Base-by-base conservation (phyloP, 208 protist species). In the Naegleria lovaniensis region DNA sequence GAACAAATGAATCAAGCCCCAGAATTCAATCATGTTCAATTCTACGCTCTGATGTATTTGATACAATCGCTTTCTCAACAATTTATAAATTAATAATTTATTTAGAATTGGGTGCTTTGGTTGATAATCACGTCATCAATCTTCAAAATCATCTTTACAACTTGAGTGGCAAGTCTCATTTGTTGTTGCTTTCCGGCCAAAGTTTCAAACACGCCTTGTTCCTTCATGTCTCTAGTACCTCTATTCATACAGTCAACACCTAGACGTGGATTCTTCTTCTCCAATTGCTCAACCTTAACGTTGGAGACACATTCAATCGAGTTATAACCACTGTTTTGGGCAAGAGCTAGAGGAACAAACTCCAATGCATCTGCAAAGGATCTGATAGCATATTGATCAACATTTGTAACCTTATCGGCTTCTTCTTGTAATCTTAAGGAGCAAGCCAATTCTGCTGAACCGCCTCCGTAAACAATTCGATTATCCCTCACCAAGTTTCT, bases 81-180 rank as follows among this genome's bases (percentile, higher is more conserved):
- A 75, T 75, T 75, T 75, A 75, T 5, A 29, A 75, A 75, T n/a
- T 5, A 75, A 16, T n/a, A 75, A n/a, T 75, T 75, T 75, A 22
- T 75, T 75, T 75, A 75, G 25, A 75, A 75, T 75, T 75, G 58
- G 16, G 19, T 75, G 13, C 25, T 29, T 75, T 75, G 58, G 25
- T 75, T 75, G 13, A 75, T 75, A 75, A 75, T 75, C 55, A 99
- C 97, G 94, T 99, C 99, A 94, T 99, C 99, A 76, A 99, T 99
- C 96, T 99, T 99, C 33, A 99, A 95, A 91, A 99, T 99, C 99
- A 99, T 99, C 94, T 99, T 99, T 87, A 99, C 99, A 19, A 99
- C 97, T 94, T 99, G 99, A 79, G 98, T 99, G 15, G 99, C 99
- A 0, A 99, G 95, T 52, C 98, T 94, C 51, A 99, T 94, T 96